Evolutionary conservation across 805 yeast genomes (phyloP).

Genomic region (Spathaspora gorwiae): DNA sequence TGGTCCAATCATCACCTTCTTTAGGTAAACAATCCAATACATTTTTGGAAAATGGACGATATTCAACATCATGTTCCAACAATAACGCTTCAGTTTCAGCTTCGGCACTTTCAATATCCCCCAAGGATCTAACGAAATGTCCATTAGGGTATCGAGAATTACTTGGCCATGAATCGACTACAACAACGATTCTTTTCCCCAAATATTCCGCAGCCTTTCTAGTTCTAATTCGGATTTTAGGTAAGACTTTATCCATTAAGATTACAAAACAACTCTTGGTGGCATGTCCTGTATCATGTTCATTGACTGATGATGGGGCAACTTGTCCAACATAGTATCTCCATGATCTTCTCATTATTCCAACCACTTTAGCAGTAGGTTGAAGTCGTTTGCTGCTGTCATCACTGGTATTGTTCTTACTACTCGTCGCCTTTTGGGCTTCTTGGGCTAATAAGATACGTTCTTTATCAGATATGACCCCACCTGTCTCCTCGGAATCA

Average conservation of each 20-base stretch:
- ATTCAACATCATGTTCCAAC: slow-evolving; percentile 93
- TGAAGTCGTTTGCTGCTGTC: slow-evolving; percentile 44
- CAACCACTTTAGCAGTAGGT: slow-evolving; percentile 94
- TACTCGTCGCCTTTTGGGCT: slow-evolving; percentile 56
- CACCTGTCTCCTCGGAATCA: slow-evolving; percentile 14
- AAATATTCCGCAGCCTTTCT: slow-evolving; percentile 76
- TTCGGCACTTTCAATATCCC: slow-evolving; percentile 83
- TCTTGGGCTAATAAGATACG: slow-evolving; percentile 71
- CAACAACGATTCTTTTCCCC: slow-evolving; percentile 89
- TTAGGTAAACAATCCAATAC: slow-evolving; percentile 88
- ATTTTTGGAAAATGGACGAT: slow-evolving; percentile 88
- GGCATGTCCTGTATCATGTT: slow-evolving; percentile 55
- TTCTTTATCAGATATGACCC: slow-evolving; percentile 61
- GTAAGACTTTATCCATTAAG: slow-evolving; percentile 84
- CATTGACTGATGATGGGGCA: slow-evolving; percentile 64
- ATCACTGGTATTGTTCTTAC: slow-evolving; percentile 21
- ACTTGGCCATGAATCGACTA: slow-evolving; percentile 89
- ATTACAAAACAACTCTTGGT: slow-evolving; percentile 77
- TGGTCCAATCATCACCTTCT: slow-evolving; percentile 93
- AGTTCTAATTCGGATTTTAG: slow-evolving; percentile 81
- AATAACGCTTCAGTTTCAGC: slow-evolving; percentile 96
- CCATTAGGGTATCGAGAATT: slow-evolving; percentile 87
- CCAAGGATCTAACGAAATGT: slow-evolving; percentile 85
- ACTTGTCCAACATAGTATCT: slow-evolving; percentile 93
- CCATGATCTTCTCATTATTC: slow-evolving; percentile 88